These are phyloP conservation scores for Pseudopyricularia javanii DNA, from an alignment of 2,329 filamentous ascomycete species.

Conservation along the genomic window DNA sequence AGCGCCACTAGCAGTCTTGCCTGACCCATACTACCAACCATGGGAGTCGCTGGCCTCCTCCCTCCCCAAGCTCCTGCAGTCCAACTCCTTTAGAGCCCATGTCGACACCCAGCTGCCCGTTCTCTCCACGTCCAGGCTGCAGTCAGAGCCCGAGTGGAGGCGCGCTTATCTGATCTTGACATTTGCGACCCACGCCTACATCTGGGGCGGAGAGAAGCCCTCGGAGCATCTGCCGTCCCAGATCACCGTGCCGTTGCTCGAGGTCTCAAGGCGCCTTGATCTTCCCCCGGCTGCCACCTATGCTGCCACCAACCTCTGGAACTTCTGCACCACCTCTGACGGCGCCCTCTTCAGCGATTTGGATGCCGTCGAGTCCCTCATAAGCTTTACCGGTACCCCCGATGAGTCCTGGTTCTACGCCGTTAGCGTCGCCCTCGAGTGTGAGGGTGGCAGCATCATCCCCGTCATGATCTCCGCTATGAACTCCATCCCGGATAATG, in stretches of 20 bases:
- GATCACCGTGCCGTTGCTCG: slow-evolving; percentile 65
- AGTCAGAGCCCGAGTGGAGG: slow-evolving; percentile 61
- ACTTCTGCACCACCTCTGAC: slow-evolving; percentile 43
- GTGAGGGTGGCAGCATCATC: slow-evolving; percentile 61
- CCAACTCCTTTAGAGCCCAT: slow-evolving; percentile 47
- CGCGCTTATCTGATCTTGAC: slow-evolving; percentile 68
- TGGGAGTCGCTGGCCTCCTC: slow-evolving; percentile 66
- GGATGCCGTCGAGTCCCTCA: slow-evolving; percentile 56
- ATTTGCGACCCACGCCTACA: slow-evolving; percentile 74
- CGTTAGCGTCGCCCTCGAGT: slow-evolving; percentile 81
- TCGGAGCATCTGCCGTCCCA: slow-evolving; percentile 61
- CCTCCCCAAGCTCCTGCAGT: slow-evolving; percentile 54
- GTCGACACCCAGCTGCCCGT: slow-evolving; percentile 52
- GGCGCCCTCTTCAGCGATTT: slow-evolving; percentile 38
- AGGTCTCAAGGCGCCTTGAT: slow-evolving; percentile 60
- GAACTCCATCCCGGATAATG: slow-evolving; percentile 47
- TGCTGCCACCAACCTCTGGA: slow-evolving; percentile 79
- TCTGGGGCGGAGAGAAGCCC: slow-evolving; percentile 74
- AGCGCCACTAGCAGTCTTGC: slow-evolving; percentile 51
- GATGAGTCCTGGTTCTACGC: slow-evolving; percentile 95
- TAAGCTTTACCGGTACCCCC: slow-evolving; percentile 77
- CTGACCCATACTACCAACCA: slow-evolving; percentile 61
- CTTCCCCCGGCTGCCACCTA: slow-evolving; percentile 87
- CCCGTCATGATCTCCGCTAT: slow-evolving; percentile 70
- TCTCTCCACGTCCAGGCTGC: slow-evolving; percentile 52